Conservation (phyloP, 371 early-diverging fungal species). For the Mucor plumbeus region DNA sequence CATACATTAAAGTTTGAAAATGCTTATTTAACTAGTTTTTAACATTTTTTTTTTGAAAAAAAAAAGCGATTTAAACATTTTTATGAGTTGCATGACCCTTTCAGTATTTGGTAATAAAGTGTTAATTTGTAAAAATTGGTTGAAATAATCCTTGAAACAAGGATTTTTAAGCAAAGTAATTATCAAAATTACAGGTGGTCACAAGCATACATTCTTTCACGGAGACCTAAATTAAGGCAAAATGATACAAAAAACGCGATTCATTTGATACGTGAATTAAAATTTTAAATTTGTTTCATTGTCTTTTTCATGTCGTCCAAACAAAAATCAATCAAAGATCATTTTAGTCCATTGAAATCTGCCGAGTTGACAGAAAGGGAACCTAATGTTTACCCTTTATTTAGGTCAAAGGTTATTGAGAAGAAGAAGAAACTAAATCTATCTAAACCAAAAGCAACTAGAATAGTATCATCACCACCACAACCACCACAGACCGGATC, state of each 20-base stretch:
- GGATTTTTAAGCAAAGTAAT: no score
- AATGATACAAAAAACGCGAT: background rate
- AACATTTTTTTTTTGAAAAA: no score
- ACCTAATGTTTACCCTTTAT: conserved; percentile 5
- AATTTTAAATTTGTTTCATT: background rate
- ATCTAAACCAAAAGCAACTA: background rate
- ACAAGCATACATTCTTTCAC: no score
- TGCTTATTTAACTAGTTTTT: no score
- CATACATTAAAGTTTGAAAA: background rate
- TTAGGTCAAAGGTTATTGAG: conserved; percentile 6
- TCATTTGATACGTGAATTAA: background rate
- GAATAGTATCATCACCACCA: no score
- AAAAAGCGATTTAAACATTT: no score
- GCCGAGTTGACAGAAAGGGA: conserved; percentile 1
- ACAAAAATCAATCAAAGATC: conserved; percentile 16
- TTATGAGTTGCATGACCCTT: no score
- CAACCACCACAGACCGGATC: background rate
- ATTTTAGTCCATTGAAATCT: conserved; percentile 2
- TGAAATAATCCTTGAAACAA: no score
- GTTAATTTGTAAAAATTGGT: no score
- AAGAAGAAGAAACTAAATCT: background rate
- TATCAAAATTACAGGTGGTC: no score
- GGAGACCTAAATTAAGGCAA: background rate
- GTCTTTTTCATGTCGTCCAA: background rate
- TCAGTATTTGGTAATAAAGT: no score